Evolutionary conservation across 1,284 basidiomycete genomes (phyloP).

Genomic region (Phaffia rhodozyma): DNA sequence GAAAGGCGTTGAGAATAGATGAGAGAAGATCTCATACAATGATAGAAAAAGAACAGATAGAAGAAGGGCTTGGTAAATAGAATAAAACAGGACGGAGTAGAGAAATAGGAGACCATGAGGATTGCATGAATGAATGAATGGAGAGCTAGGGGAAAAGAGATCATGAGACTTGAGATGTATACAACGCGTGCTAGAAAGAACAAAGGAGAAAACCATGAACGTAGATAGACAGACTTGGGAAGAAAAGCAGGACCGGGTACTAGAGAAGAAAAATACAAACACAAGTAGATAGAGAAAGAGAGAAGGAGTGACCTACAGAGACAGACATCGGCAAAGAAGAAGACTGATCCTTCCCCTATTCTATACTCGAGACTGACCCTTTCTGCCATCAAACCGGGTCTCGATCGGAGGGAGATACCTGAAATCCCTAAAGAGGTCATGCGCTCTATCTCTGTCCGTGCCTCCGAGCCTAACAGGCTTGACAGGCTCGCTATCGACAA

Average conservation of each 20-base stretch:
- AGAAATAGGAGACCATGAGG: slow-evolving; percentile 35
- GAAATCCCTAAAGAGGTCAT: background rate
- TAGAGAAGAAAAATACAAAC: too few relatives aligned
- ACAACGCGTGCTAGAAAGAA: too few relatives aligned
- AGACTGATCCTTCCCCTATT: slow-evolving; percentile 1
- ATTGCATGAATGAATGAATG: slow-evolving; percentile 25
- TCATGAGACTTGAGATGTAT: too few relatives aligned
- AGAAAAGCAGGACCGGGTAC: too few relatives aligned
- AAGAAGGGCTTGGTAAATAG: slow-evolving; percentile 19
- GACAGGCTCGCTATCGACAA: too few relatives aligned
- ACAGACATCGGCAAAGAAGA: too few relatives aligned
- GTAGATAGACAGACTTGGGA: too few relatives aligned
- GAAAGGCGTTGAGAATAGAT: background rate
- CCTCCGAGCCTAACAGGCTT: too few relatives aligned
- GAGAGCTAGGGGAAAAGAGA: background rate
- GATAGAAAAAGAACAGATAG: slow-evolving; percentile 14
- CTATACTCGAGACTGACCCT: slow-evolving; percentile 16
- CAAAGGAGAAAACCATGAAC: too few relatives aligned
- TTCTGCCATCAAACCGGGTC: background rate
- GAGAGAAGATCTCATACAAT: background rate
- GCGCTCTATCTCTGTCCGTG: background rate
- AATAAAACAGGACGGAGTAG: slow-evolving; percentile 22
- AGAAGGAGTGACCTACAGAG: too few relatives aligned
- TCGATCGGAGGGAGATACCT: background rate
- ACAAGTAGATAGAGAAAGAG: too few relatives aligned